Conservation (phyloP, 192 early-diverging fungal species). For the Piromyces finnis region DNA sequence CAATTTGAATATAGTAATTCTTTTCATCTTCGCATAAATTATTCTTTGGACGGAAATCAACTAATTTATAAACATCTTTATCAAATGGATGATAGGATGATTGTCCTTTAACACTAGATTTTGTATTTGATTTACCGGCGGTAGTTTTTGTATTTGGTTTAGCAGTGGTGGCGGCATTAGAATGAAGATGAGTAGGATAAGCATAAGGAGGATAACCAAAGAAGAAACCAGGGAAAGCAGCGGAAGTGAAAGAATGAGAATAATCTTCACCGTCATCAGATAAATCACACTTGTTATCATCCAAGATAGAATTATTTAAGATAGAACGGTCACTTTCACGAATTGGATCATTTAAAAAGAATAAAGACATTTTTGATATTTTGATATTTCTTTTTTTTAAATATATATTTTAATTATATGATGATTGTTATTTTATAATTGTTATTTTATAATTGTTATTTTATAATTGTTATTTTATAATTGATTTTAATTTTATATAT, state of each 20-base stretch:
- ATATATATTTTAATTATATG: too few species aligned
- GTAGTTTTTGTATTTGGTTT: too few species aligned
- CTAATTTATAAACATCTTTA: too few species aligned
- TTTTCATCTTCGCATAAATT: too few species aligned
- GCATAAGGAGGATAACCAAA: not conserved
- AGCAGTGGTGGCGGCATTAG: too few species aligned
- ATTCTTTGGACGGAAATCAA: not conserved
- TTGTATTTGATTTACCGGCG: too few species aligned
- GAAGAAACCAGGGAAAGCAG: not conserved
- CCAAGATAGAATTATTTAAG: not conserved
- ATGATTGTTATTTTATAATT: too few species aligned
- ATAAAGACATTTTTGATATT: not conserved
- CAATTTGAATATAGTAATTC: too few species aligned
- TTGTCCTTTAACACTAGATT: not conserved
- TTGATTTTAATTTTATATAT: too few species aligned
- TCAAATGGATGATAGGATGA: not conserved
- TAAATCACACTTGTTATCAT: not conserved
- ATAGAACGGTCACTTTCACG: not conserved
- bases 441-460: too few species aligned
- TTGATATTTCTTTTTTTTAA: too few species aligned
- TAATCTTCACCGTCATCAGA: not conserved
- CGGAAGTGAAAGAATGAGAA: not conserved
- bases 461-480: too few species aligned
- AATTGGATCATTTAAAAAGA: not conserved
- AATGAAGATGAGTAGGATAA: not conserved